Evolutionary conservation across 2,329 filamentous ascomycete genomes (phyloP).

Genomic region (Fusarium kyushuense): DNA sequence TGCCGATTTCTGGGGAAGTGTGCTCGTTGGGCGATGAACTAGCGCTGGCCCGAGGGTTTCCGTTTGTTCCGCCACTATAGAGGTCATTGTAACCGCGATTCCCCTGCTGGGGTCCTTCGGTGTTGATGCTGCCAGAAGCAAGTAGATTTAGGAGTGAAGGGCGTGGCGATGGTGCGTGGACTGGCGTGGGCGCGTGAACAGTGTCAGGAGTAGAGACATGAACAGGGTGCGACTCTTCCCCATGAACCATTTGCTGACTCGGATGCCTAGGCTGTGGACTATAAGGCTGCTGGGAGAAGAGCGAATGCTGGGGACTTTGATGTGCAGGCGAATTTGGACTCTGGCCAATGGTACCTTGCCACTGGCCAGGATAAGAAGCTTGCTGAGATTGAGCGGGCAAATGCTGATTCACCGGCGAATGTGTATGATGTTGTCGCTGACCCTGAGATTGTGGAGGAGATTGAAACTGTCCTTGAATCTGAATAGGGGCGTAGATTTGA

Average conservation of each 20-base stretch:
- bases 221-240: constrained; percentile 30
- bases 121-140: constrained; percentile 13
- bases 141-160: constrained; percentile 34
- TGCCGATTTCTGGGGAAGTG: constrained; percentile 5
- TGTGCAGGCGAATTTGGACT: constrained; percentile 38
- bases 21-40: constrained; percentile 13
- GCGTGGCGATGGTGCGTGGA: constrained; percentile 28
- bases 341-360: constrained; percentile 52
- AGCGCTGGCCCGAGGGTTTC: constrained; percentile 12
- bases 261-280: constrained; percentile 22
- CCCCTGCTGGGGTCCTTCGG: constrained; percentile 1
- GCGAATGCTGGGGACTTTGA: constrained; percentile 22
- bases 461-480: constrained; percentile 26
- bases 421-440: constrained; percentile 34
- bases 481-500: constrained; percentile 10
- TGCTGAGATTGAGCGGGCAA: constrained; percentile 55
- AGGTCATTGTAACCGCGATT: constrained; percentile 20
- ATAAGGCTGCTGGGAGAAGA: constrained; percentile 23
- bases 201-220: constrained; percentile 30
- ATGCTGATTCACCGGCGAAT: constrained; percentile 50
- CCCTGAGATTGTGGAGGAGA: constrained; percentile 21
- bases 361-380: constrained; percentile 54
- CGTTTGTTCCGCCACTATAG: constrained; percentile 17
- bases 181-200: constrained; percentile 27
- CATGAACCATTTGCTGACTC: constrained; percentile 12